A percentile compares a stretch with the other conserved stretches of the same genome.
These are phyloP conservation scores for Chaetomium sp. DNA, from an alignment of 2,329 filamentous ascomycete species.

Conservation along the genomic window DNA sequence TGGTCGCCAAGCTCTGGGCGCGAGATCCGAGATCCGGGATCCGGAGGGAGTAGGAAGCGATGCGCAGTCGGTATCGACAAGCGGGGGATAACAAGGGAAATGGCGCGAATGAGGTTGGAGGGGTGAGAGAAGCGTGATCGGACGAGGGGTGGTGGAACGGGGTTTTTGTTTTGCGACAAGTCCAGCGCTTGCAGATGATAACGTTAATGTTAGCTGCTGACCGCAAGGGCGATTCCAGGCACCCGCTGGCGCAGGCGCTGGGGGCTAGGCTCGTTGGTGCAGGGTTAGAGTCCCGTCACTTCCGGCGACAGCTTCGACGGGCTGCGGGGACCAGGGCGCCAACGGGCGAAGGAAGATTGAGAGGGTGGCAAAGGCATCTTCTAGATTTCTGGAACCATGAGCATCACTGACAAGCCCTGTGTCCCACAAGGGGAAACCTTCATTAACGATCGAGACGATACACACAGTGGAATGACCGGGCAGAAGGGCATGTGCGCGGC, in stretches of 20 bases:
- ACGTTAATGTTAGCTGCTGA: not conserved
- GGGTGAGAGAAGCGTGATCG: not conserved
- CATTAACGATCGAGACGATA: no score
- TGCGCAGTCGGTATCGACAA: not conserved
- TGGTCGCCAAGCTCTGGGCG: slow-evolving; percentile 1
- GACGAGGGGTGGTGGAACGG: not conserved
- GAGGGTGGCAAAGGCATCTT: no score
- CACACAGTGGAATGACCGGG: not conserved
- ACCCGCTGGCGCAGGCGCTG: slow-evolving; percentile 7
- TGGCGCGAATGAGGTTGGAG: not conserved
- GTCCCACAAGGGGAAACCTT: not conserved
- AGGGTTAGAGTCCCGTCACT: slow-evolving; percentile 7
- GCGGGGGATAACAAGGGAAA: not conserved
- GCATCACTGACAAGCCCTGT: no score
- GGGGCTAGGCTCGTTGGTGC: not conserved
- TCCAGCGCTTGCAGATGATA: no score
- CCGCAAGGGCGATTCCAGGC: slow-evolving; percentile 4
- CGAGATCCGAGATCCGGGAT: slow-evolving; percentile 18
- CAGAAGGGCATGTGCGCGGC: slow-evolving; percentile 5
- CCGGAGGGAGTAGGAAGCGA: not conserved
- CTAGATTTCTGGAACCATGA: no score
- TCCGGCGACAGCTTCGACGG: not conserved
- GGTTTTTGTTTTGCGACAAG: not conserved
- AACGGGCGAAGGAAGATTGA: no score
- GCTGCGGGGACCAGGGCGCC: not conserved